phyloP scores from a whole-genome alignment of 805 yeast species.

The Candida fluviatilis region DNA sequence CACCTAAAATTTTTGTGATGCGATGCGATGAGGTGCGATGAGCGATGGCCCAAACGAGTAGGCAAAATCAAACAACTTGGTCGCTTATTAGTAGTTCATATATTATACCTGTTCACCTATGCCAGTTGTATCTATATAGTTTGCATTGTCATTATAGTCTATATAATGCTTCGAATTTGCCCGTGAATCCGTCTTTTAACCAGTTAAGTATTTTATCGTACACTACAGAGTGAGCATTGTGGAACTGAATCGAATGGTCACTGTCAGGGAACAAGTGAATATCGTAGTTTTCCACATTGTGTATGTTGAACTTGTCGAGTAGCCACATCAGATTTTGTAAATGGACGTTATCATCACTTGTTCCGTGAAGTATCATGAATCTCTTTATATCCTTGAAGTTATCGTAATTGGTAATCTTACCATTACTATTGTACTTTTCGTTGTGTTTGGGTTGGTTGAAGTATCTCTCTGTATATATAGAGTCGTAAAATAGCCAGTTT shows the following conservation, averaged over 20 bases:
- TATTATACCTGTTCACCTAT: too few relatives aligned
- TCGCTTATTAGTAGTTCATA: too few relatives aligned
- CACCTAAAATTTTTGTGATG: conserved; percentile 5
- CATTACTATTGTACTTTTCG: conserved; percentile 42
- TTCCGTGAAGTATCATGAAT: conserved; percentile 89
- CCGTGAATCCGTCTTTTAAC: conserved; percentile 55
- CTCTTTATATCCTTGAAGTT: conserved; percentile 55
- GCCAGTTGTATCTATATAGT: background rate
- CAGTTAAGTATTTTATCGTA: conserved; percentile 68
- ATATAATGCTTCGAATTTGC: conserved; percentile 13
- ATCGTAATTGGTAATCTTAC: conserved; percentile 54
- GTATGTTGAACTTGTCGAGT: conserved; percentile 59
- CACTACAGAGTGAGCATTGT: conserved; percentile 74
- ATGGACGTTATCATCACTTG: conserved; percentile 97
- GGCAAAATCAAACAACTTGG: too few relatives aligned
- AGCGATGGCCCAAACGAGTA: too few relatives aligned
- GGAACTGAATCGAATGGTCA: conserved; percentile 75
- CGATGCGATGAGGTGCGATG: background rate
- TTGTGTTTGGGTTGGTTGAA: conserved; percentile 81
- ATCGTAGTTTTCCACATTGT: conserved; percentile 69
- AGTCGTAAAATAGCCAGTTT: conserved; percentile 87
- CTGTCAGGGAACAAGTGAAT: conserved; percentile 90
- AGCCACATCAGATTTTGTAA: conserved; percentile 82
- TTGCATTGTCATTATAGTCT: background rate
- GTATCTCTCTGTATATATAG: conserved; percentile 91